Evolutionary conservation across 2,329 filamentous ascomycete genomes (phyloP).

Genomic region (Aspergillus caelatus): DNA sequence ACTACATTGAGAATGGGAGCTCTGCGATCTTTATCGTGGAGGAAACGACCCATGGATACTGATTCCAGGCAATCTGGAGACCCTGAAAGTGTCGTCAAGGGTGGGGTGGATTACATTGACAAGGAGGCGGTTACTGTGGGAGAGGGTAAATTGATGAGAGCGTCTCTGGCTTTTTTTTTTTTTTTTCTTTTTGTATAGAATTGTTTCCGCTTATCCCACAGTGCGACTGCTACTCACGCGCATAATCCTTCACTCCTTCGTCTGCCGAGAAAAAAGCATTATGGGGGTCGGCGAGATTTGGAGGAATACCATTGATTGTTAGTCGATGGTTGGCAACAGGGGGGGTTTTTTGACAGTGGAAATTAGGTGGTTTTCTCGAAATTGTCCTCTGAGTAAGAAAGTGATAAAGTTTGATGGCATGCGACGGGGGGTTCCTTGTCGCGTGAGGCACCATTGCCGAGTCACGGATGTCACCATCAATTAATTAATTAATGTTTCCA

Average conservation of each 20-base stretch:
- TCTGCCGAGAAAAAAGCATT: not conserved
- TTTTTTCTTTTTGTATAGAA: no score
- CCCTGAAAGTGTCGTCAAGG: not conserved
- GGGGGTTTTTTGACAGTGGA: not conserved
- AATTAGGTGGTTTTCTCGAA: not conserved
- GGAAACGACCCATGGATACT: conserved; percentile 21
- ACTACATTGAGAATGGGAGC: conserved; percentile 27
- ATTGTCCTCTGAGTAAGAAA: not conserved
- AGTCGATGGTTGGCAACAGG: not conserved
- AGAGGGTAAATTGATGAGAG: not conserved
- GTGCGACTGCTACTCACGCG: not conserved
- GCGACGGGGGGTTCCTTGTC: not conserved
- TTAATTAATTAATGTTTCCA: no score
- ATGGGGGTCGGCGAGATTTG: not conserved
- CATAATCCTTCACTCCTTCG: not conserved
- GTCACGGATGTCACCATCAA: not conserved
- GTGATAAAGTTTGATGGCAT: not conserved
- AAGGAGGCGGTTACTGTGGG: not conserved
- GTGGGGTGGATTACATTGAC: not conserved
- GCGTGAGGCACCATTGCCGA: not conserved
- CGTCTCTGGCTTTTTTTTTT: not conserved
- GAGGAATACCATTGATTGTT: not conserved
- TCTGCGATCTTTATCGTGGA: conserved; percentile 22
- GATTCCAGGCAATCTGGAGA: not conserved
- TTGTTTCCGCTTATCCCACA: not conserved